These are phyloP conservation scores for Torulaspora quercuum DNA, from an alignment of 805 yeast genomes.

Conservation along the genomic window DNA sequence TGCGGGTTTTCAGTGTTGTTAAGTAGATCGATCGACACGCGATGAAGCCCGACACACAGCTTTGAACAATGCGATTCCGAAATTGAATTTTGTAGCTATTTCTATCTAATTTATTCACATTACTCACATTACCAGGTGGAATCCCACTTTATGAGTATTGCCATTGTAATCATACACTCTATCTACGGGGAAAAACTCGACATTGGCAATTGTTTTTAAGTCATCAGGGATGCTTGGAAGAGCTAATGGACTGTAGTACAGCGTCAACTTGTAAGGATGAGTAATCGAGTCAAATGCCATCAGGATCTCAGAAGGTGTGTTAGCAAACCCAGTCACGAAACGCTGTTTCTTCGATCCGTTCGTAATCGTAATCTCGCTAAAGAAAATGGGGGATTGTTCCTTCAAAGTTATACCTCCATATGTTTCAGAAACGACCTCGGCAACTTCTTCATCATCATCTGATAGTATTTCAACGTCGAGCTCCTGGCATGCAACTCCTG, in stretches of 20 bases:
- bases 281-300: slow-evolving; percentile 1
- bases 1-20: too few species aligned
- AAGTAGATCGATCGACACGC: too few species aligned
- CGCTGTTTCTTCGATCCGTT: slow-evolving; percentile 9
- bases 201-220: slow-evolving; percentile 5
- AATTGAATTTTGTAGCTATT: too few species aligned
- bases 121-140: slow-evolving; percentile 15
- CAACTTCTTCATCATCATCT: slow-evolving; percentile 43
- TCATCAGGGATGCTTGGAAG: not conserved
- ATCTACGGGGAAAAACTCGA: slow-evolving; percentile 30
- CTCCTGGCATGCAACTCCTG: slow-evolving; percentile 53
- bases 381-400: not conserved
- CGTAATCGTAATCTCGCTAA: slow-evolving; percentile 8
- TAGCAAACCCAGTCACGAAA: slow-evolving; percentile 24
- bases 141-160: slow-evolving; percentile 18
- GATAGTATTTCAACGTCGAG: slow-evolving; percentile 38
- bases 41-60: too few species aligned
- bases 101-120: not conserved
- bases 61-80: too few species aligned
- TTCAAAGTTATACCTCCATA: not conserved
- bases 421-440: not conserved
- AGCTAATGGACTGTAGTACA: slow-evolving; percentile 20
- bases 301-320: slow-evolving; percentile 15
- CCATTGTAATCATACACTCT: slow-evolving; percentile 29
- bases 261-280: slow-evolving; percentile 16